phyloP scores from a whole-genome alignment of 352 stramenopile species.

The Phytophthora rubi region DNA sequence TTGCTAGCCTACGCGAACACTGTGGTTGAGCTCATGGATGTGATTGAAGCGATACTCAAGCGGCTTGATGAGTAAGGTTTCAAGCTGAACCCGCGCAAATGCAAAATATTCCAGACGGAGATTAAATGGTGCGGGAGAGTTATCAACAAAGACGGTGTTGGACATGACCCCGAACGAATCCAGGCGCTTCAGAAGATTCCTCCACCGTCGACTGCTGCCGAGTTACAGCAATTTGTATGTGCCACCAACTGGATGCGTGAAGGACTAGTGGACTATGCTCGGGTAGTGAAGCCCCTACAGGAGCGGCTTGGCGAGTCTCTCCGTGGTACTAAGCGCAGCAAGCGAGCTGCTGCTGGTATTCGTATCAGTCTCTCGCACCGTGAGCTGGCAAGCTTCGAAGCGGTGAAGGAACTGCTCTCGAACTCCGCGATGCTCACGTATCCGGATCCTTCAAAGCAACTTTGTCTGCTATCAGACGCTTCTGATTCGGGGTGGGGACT shows the following conservation, averaged over 20 bases:
- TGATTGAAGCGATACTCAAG: slow-evolving; percentile 14
- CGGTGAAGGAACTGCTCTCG: background rate
- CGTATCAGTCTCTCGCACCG: background rate
- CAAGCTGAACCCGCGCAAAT: slow-evolving; percentile 25
- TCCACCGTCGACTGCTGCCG: slow-evolving; percentile 2
- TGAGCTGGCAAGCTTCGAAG: background rate
- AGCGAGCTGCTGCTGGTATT: slow-evolving; percentile 16
- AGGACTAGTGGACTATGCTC: slow-evolving; percentile 24
- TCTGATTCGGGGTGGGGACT: background rate
- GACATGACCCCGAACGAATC: slow-evolving; percentile 16
- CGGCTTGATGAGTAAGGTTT: slow-evolving; percentile 11
- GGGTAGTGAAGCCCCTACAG: slow-evolving; percentile 17
- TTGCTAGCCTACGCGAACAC: slow-evolving; percentile 20
- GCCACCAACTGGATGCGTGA: slow-evolving; percentile 30
- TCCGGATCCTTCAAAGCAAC: background rate
- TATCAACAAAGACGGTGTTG: slow-evolving; percentile 14
- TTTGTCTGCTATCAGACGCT: background rate
- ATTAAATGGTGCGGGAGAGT: slow-evolving; percentile 26
- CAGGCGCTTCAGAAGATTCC: slow-evolving; percentile 9
- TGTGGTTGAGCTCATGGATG: slow-evolving; percentile 10
- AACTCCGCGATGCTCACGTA: background rate
- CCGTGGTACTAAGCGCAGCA: background rate
- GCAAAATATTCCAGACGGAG: slow-evolving; percentile 12
- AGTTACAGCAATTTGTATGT: slow-evolving; percentile 34
- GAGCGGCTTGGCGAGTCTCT: slow-evolving; percentile 11